Conservation (phyloP, 768 basidiomycete genomes). For the Tylopilus felleus region DNA sequence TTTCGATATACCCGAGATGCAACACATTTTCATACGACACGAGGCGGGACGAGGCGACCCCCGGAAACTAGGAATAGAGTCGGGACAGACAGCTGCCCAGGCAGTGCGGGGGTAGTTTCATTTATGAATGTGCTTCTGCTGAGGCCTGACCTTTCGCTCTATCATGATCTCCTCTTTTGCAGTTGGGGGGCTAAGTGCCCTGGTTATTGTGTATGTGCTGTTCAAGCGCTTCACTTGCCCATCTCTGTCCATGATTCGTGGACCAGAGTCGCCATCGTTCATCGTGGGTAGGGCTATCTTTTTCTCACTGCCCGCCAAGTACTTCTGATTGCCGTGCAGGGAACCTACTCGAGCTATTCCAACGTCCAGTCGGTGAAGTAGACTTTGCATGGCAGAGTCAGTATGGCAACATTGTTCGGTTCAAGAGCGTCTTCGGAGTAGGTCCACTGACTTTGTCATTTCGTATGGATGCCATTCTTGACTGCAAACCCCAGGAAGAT, state of each 20-base stretch:
- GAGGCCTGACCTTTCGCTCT: too few relatives aligned
- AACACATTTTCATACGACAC: too few relatives aligned
- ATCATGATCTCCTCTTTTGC: slow-evolving; percentile 4
- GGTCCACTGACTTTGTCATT: neutral
- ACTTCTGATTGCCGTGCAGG: slow-evolving; percentile 12
- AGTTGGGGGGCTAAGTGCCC: neutral
- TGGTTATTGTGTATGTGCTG: neutral
- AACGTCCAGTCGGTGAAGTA: slow-evolving; percentile 23
- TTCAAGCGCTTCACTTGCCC: neutral
- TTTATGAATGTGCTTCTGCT: too few relatives aligned
- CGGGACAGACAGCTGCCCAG: too few relatives aligned
- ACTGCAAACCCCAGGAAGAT: slow-evolving; percentile 37
- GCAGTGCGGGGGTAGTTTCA: too few relatives aligned
- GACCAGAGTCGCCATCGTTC: slow-evolving; percentile 16
- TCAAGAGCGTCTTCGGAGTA: slow-evolving; percentile 25
- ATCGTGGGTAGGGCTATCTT: slow-evolving; percentile 8
- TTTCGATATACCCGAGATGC: too few relatives aligned
- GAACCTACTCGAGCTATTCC: slow-evolving; percentile 24
- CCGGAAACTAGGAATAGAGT: too few relatives aligned
- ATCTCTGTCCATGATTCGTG: slow-evolving; percentile 12
- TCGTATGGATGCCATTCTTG: too few relatives aligned
- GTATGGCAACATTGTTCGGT: slow-evolving; percentile 26
- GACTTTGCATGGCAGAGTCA: slow-evolving; percentile 29
- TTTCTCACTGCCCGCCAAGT: slow-evolving; percentile 1
- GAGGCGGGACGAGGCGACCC: too few relatives aligned